Base-by-base conservation (phyloP, 2,329 filamentous ascomycete species). In the Botrytis paeoniae region DNA sequence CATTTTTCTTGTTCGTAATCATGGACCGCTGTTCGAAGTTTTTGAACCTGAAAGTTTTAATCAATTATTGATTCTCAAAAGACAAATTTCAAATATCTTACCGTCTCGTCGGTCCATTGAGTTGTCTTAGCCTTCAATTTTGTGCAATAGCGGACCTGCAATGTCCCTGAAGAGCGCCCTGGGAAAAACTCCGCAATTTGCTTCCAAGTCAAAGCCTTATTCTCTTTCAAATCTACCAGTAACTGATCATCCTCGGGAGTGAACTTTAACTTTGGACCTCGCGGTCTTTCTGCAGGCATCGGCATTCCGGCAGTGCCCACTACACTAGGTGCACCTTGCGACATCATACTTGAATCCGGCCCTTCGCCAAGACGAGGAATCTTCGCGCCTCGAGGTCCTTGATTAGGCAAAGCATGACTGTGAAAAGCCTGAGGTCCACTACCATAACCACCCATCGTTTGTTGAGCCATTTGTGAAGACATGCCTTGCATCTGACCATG, bases 171-270 rank as follows among this genome's bases (percentile, higher is more conserved):
- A 73, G 93, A 96, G 73, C 95, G 87, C 1, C 94, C 95, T 0
- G 95, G 95, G 78, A 98, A 98, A 83, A 97, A 97, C 80, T 97
- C 95, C 73, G 94, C 93, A 80, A 98, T 98, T 85, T 98, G 95
- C 83, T 97, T 97, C 95, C 95, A 98, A 7, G 95, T 97, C 80
- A 98, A 85, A 80, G 93, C 95, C 82, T 96, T 97, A 80, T 96
- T 95, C 83, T 98, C 95, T 82, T 98, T 98, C 75, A 98, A 85
- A 80, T 97, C 93, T 73, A 97, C 91, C 71, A 98, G 86, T 65
- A 97, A 85, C 77, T 93, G 91, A 82, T 98, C 95, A 81, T 98
- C 95, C 82, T 97, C 94, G 16, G 93, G 90, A 0, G 94, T 97
- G 80, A 98, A 98, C 83, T 97, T 97, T 78, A 97, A 86, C 83